Percentiles rank a stretch among this genome's conserved stretches.
These are phyloP conservation scores for Passalora sequoiae DNA, from an alignment of 2,329 filamentous ascomycete genomes.

Conservation along the genomic window DNA sequence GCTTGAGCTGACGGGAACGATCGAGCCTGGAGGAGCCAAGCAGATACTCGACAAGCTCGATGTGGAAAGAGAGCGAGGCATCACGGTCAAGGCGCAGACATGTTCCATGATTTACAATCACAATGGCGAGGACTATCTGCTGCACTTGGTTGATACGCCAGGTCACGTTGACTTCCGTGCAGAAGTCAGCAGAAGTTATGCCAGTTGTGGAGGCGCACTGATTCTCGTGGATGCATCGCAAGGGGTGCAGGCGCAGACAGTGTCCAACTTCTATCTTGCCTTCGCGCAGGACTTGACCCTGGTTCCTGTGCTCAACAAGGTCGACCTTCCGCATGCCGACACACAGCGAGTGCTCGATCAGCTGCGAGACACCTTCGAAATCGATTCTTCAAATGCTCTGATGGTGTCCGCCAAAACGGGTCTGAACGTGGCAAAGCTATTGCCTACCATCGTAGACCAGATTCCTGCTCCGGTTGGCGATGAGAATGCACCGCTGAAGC, in stretches of 20 bases:
- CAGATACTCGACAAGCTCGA: conserved; percentile 96
- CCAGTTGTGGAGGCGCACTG: conserved; percentile 87
- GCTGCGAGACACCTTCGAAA: conserved; percentile 78
- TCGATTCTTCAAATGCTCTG: conserved; percentile 69
- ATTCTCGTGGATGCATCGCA: conserved; percentile 94
- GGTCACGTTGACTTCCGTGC: conserved; percentile 97
- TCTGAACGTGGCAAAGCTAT: conserved; percentile 72
- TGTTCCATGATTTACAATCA: conserved; percentile 96
- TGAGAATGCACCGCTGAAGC: conserved; percentile 63
- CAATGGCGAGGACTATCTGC: conserved; percentile 77
- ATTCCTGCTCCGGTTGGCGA: conserved; percentile 79
- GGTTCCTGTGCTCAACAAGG: conserved; percentile 93
- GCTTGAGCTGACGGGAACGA: conserved; percentile 90
- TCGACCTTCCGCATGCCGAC: conserved; percentile 87
- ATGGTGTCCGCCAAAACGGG: conserved; percentile 92
- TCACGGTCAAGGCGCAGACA: conserved; percentile 98
- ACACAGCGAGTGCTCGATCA: conserved; percentile 80
- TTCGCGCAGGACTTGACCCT: conserved; percentile 85
- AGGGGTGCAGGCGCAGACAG: conserved; percentile 94
- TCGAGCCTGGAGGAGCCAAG: conserved; percentile 78
- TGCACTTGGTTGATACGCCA: conserved; percentile 94
- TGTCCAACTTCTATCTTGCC: conserved; percentile 96
- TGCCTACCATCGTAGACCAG: conserved; percentile 79
- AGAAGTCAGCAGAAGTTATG: conserved; percentile 92
- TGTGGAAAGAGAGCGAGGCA: conserved; percentile 90